Evolutionary conservation across 2,329 filamentous ascomycete genomes (phyloP), one percentile per base, ranked within the genome.

Genomic region (Ascochyta fabae): DNA sequence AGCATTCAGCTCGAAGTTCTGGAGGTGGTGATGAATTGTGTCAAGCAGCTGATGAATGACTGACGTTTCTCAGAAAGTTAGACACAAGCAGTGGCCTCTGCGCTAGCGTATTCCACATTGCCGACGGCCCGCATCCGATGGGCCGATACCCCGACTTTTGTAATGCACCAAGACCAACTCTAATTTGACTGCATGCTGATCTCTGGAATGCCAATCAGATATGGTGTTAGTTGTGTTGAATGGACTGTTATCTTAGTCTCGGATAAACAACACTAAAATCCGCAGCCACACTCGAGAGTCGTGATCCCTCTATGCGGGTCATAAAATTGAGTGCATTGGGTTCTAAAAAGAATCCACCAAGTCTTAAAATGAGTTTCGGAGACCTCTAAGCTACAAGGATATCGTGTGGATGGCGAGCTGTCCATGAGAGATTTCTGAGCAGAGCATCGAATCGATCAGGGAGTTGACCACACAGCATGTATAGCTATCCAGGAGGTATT

Each of bases 41-140:
- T n/a, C n/a, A 34, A 24, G 35, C 9, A 40, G 33, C 23, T 38
- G 41, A 22, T 27, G 42, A 42, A 40, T 19, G 41, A 34, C 38
- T 48, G 53, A 56, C 47, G 53, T 56, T 33, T 47, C 33, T 13
- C 24, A n/a, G 4, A 24, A 46, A 13, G 31, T 38, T 26, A 36
- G 33, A 47, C 16, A 38, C 34, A 24, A 35, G 33, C 38, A 35
- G 39, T 31, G 46, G 46, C 34, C 16, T 31, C 35, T 42, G 53
- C 42, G 53, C 24, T 50, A 47, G 41, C 34, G 26, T 43, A 23
- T 33, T 50, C 46, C 42, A 46, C 47, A 56, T 38, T 35, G 31
- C 48, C 54, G 54, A 57, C 54, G 48, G 54, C 48, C 54, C 54
- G 54, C 33, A 24, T 33, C 46, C 54, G 54, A 57, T 53, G 54